Conservation (phyloP, 768 basidiomycete species). For the Mycena leptocephala region DNA sequence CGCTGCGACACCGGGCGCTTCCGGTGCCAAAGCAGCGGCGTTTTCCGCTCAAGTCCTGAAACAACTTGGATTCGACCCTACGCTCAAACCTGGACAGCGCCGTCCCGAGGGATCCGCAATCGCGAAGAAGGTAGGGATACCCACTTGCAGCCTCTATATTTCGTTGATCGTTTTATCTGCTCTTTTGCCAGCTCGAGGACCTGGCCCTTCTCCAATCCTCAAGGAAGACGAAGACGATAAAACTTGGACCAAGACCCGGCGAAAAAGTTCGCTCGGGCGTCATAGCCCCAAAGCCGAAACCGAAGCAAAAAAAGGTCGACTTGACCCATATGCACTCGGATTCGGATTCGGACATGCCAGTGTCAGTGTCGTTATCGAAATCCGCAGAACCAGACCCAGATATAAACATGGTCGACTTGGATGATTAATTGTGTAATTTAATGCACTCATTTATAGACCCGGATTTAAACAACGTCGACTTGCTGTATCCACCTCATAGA, state of each 20-base stretch:
- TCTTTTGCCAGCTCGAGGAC: slow-evolving; percentile 63
- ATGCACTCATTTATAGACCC: background rate
- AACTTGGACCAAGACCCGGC: slow-evolving; percentile 77
- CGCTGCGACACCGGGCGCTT: background rate
- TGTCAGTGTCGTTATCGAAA: slow-evolving; percentile 11
- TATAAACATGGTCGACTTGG: slow-evolving; percentile 60
- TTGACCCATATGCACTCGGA: slow-evolving; percentile 35
- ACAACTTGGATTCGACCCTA: slow-evolving; percentile 87
- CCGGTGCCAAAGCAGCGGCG: slow-evolving; percentile 49
- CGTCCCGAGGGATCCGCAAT: slow-evolving; percentile 57
- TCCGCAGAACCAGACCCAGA: slow-evolving; percentile 18
- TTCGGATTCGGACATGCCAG: slow-evolving; percentile 33
- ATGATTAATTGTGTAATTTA: slow-evolving; percentile 46
- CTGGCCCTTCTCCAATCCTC: slow-evolving; percentile 68
- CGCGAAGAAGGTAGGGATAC: slow-evolving; percentile 71
- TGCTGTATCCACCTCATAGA: background rate
- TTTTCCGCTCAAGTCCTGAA: slow-evolving; percentile 82
- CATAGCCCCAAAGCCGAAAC: slow-evolving; percentile 46
- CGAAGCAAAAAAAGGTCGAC: slow-evolving; percentile 29
- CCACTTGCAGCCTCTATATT: background rate
- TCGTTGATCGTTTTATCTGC: background rate
- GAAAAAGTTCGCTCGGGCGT: slow-evolving; percentile 77
- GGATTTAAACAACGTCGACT: background rate
- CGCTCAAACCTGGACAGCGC: slow-evolving; percentile 66
- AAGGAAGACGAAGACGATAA: slow-evolving; percentile 67